Evolutionary conservation across 2,329 filamentous ascomycete species (phyloP).

Genomic region (Cytospora schulzeri): DNA sequence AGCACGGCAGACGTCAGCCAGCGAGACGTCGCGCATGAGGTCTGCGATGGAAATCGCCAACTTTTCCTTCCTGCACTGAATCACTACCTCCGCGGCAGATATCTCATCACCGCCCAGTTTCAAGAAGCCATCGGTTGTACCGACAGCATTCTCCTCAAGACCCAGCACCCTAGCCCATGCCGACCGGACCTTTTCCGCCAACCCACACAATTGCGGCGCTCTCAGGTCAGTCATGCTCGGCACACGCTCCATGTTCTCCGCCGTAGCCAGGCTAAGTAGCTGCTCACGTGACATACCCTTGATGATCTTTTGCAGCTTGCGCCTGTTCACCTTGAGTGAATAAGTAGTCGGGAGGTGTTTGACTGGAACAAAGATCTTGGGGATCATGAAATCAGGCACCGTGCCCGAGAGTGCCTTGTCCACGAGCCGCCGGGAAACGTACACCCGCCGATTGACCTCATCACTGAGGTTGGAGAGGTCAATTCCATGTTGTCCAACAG

Average conservation of each 20-base stretch:
- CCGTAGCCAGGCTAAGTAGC: slow-evolving; percentile 44
- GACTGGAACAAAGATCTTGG: slow-evolving; percentile 52
- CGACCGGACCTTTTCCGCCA: slow-evolving; percentile 49
- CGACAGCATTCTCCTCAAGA: slow-evolving; percentile 44
- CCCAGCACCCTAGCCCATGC: slow-evolving; percentile 51
- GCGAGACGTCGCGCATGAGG: slow-evolving; percentile 43
- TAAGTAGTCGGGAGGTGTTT: slow-evolving; percentile 50
- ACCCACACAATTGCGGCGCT: slow-evolving; percentile 50
- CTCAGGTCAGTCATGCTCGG: slow-evolving; percentile 41
- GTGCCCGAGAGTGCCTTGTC: slow-evolving; percentile 43
- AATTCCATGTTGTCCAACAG: slow-evolving; percentile 44
- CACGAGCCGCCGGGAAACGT: slow-evolving; percentile 47
- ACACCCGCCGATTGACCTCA: slow-evolving; percentile 46
- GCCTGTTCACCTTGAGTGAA: slow-evolving; percentile 53
- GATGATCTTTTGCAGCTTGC: slow-evolving; percentile 49
- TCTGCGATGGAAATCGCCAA: slow-evolving; percentile 46
- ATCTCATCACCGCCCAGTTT: slow-evolving; percentile 50
- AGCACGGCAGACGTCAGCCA: slow-evolving; percentile 49
- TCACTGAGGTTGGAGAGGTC: slow-evolving; percentile 38
- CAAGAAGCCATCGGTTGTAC: slow-evolving; percentile 47
- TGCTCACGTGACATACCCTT: slow-evolving; percentile 46
- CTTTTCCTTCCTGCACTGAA: slow-evolving; percentile 47
- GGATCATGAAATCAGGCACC: slow-evolving; percentile 47
- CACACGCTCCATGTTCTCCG: slow-evolving; percentile 41
- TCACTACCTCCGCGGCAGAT: slow-evolving; percentile 47